Conservation (phyloP, 129 eudicot genomes). For the Escallonia herrerae region DNA sequence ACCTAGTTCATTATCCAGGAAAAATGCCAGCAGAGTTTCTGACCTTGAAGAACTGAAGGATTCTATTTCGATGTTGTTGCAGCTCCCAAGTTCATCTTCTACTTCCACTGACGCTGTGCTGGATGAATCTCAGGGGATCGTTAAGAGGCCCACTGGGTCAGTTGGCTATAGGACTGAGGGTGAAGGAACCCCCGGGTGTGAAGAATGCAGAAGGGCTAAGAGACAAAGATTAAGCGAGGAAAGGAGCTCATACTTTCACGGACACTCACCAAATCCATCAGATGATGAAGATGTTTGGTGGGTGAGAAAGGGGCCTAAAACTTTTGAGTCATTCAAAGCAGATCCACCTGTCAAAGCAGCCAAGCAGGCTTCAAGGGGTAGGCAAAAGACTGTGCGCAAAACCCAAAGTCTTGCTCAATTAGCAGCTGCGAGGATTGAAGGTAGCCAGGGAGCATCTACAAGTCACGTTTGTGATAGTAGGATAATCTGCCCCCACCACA, state of each 20-base stretch:
- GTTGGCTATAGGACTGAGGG: slow-evolving; percentile 21
- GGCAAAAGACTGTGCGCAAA: slow-evolving; percentile 83
- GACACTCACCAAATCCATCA: slow-evolving; percentile 26
- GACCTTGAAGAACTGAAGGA: slow-evolving; percentile 58
- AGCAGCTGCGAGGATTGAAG: slow-evolving; percentile 87
- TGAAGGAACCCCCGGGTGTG: slow-evolving; percentile 89
- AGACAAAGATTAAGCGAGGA: slow-evolving; percentile 76
- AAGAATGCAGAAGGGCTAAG: slow-evolving; percentile 82
- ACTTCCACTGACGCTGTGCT: slow-evolving; percentile 24
- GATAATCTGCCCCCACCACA: slow-evolving; percentile 75
- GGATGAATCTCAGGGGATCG: slow-evolving; percentile 50
- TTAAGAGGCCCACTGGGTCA: slow-evolving; percentile 33
- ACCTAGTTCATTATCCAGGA: slow-evolving; percentile 17
- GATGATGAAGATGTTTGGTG: slow-evolving; percentile 94
- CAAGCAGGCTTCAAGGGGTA: slow-evolving; percentile 76
- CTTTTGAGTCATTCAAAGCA: slow-evolving; percentile 29
- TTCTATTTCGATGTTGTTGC: slow-evolving; percentile 54
- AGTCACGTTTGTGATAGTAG: slow-evolving; percentile 92
- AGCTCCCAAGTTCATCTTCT: slow-evolving; percentile 40
- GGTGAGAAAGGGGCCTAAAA: slow-evolving; percentile 60
- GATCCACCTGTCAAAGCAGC: slow-evolving; percentile 72
- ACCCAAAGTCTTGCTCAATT: slow-evolving; percentile 92
- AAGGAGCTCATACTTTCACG: slow-evolving; percentile 36
- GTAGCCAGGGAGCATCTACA: slow-evolving; percentile 99
- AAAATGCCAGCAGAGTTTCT: slow-evolving; percentile 21